These are phyloP conservation scores for Rusavskia elegans DNA, from an alignment of 495 filamentous ascomycete species.

Conservation along the genomic window DNA sequence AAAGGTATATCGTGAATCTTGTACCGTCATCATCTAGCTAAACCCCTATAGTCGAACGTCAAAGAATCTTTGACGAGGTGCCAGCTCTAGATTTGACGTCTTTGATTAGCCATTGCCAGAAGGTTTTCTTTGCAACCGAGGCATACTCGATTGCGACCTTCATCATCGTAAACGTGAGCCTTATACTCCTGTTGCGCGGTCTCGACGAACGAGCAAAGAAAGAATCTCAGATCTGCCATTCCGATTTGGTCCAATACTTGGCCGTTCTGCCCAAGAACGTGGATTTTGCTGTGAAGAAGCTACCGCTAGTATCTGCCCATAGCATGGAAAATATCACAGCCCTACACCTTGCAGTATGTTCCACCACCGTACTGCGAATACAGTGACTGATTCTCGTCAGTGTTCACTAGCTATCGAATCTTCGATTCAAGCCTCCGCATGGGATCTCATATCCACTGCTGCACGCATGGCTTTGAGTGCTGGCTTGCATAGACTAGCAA, in stretches of 20 bases:
- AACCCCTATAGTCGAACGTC: neutral
- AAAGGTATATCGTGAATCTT: neutral
- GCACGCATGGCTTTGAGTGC: neutral
- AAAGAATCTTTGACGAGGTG: neutral
- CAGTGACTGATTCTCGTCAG: neutral
- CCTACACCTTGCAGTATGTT: neutral
- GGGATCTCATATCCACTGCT: neutral
- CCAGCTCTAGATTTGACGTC: neutral
- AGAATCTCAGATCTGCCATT: neutral
- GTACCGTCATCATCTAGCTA: neutral
- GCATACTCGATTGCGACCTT: neutral
- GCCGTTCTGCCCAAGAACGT: neutral
- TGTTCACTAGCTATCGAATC: neutral
- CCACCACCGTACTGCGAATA: too few relatives aligned
- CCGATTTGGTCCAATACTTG: neutral
- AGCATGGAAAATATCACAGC: neutral
- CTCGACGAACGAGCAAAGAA: neutral
- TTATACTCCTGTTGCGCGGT: neutral
- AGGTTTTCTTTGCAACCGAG: neutral
- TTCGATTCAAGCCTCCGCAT: neutral
- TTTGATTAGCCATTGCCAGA: neutral
- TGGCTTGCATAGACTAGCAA: neutral
- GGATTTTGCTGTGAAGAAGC: neutral
- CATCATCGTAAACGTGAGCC: neutral
- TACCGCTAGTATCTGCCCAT: neutral